Evolutionary conservation across 441 rosid species (phyloP), one percentile per base, ranked within the genome.

Genomic region (Melastoma candidum): DNA sequence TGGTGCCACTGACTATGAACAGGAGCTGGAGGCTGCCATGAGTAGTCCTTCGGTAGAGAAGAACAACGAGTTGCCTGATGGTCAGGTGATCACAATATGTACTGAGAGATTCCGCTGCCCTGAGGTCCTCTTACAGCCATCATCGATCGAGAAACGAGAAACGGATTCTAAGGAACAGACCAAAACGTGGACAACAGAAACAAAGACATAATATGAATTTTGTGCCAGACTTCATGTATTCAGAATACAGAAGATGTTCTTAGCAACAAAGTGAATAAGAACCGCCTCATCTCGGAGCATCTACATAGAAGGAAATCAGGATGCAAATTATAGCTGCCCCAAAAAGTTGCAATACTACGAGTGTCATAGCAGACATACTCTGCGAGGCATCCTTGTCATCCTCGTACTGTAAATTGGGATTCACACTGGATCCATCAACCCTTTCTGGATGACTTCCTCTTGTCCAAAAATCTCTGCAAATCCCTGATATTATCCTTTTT

Each of bases 301-400:
- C 36, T 29, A 29, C 36, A 29, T 29, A 29, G 3, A 29, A 29
- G 36, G 22, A 17, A 17, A 17, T 17, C 22, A 17, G 22, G 22
- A 17, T 17, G 22, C 22, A 17, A 17, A 17, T 17, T 17, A 17
- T 17, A 17, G 22, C 22, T 17, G 22, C 22, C 22, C 22, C 22
- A 17, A 17, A 17, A 17, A 17, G 22, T 17, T 17, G 22, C 36
- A 29, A 7, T 29, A 29, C 36, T 29, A 29, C 56, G 26, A 58
- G 49, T 12, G 65, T 48, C 41, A 56, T 24, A 17, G 45, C 11
- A 14, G 47, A 67, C 90, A 81, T 74, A 94, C 96, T 74, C 73
- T 94, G 87, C 54, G 83, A 67, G 56, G 71, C 57, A 64, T 74
- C 89, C 72, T 78, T 94, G 76, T 85, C 97, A 63, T 85, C 87